Evolutionary conservation across 192 early-diverging fungal species (phyloP).

Genomic region (Coemansia sp.): DNA sequence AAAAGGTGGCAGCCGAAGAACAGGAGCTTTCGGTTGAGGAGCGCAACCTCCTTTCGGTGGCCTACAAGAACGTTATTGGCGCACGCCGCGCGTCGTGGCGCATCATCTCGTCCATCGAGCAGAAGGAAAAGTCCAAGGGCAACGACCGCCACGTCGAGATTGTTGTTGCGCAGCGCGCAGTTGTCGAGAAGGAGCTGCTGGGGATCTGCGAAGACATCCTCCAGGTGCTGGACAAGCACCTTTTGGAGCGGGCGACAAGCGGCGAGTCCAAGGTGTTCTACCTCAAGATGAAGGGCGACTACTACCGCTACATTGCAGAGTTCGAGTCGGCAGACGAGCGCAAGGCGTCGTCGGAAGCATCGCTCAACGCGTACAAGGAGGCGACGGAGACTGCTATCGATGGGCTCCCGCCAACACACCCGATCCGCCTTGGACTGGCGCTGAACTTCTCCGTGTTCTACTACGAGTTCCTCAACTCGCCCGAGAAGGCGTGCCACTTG

Average conservation of each 20-base stretch:
- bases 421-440: slow-evolving; percentile 94
- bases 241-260: slow-evolving; percentile 82
- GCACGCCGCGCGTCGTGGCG: slow-evolving; percentile 96
- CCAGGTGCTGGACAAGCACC: slow-evolving; percentile 78
- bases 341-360: slow-evolving; percentile 81
- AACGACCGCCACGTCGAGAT: slow-evolving; percentile 79
- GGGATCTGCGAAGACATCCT: slow-evolving; percentile 97
- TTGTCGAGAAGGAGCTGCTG: slow-evolving; percentile 91
- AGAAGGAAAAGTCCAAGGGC: slow-evolving; percentile 89
- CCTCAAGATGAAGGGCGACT: slow-evolving; percentile 99
- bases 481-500: slow-evolving; percentile 87
- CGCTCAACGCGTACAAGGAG: slow-evolving; percentile 94
- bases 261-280: slow-evolving; percentile 99
- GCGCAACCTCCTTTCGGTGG: slow-evolving; percentile 95
- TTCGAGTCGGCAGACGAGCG: slow-evolving; percentile 86
- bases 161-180: slow-evolving; percentile 88
- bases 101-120: slow-evolving; percentile 95
- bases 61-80: slow-evolving; percentile 99
- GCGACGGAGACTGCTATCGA: slow-evolving; percentile 85
- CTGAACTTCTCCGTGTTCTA: slow-evolving; percentile 99
- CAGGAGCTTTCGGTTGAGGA: slow-evolving; percentile 90
- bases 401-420: slow-evolving; percentile 88
- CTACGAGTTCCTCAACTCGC: slow-evolving; percentile 96
- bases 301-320: slow-evolving; percentile 99
- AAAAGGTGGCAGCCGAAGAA: slow-evolving; percentile 62